Evolutionary conservation across 2,329 filamentous ascomycete genomes (phyloP).

Genomic region (Ceratocystis alfenasii): DNA sequence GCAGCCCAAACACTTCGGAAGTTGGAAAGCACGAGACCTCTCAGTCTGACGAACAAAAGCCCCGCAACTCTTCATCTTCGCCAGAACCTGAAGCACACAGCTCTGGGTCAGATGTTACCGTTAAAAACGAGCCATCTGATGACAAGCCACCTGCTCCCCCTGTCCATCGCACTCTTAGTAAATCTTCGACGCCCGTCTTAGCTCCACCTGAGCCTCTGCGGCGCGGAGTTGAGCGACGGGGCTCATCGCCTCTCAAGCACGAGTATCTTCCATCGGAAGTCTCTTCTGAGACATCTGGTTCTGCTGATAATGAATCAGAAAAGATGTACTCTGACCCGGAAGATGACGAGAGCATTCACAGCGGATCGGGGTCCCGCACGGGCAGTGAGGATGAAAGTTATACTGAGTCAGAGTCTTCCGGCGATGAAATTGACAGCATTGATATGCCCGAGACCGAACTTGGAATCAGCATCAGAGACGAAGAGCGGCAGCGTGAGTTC

Average conservation of each 20-base stretch:
- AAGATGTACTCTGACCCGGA: slow-evolving; percentile 41
- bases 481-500: slow-evolving; percentile 26
- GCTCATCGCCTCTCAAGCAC: slow-evolving; percentile 89
- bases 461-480: slow-evolving; percentile 44
- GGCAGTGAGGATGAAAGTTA: slow-evolving; percentile 27
- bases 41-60: not conserved
- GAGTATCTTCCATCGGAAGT: slow-evolving; percentile 81
- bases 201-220: slow-evolving; percentile 15
- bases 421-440: slow-evolving; percentile 47
- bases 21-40: not conserved
- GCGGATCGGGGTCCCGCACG: slow-evolving; percentile 14
- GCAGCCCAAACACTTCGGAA: slow-evolving; percentile 12
- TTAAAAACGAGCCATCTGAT: slow-evolving; percentile 13
- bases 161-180: slow-evolving; percentile 20
- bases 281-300: slow-evolving; percentile 48
- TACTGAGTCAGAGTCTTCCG: slow-evolving; percentile 32
- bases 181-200: slow-evolving; percentile 15
- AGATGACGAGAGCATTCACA: slow-evolving; percentile 30
- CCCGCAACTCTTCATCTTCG: not conserved
- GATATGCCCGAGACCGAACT: slow-evolving; percentile 48
- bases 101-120: slow-evolving; percentile 22
- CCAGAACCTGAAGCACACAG: slow-evolving; percentile 25
- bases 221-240: slow-evolving; percentile 51
- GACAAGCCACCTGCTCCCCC: slow-evolving; percentile 21
- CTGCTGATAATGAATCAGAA: slow-evolving; percentile 41